Conservation (phyloP, 2,329 filamentous ascomycete species). For the Cadophora sp. region DNA sequence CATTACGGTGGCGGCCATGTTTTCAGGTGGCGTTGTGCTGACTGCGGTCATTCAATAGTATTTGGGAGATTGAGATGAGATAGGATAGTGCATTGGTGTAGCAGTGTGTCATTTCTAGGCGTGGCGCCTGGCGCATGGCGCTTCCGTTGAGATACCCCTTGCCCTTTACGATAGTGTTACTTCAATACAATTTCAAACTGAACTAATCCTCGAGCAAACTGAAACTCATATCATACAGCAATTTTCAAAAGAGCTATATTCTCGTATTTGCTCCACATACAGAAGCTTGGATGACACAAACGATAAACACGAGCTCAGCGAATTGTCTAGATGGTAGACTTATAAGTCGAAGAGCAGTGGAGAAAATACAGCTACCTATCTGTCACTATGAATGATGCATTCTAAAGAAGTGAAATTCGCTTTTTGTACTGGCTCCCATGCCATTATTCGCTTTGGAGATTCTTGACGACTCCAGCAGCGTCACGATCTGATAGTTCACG, state of each 20-base stretch:
- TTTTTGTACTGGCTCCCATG: too few species aligned
- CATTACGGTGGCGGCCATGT: slow-evolving; percentile 64
- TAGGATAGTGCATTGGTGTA: background rate
- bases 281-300: too few species aligned
- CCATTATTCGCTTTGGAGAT: background rate
- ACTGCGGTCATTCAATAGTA: background rate
- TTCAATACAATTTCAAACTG: background rate
- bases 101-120: too few species aligned
- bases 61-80: background rate
- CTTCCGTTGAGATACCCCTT: background rate
- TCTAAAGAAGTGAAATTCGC: too few species aligned
- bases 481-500: background rate
- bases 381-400: too few species aligned
- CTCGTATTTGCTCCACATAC: too few species aligned
- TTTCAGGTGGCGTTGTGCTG: slow-evolving; percentile 55
- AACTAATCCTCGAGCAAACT: background rate
- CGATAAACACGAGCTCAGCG: too few species aligned
- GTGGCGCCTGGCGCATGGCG: background rate
- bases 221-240: background rate
- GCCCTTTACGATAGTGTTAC: background rate
- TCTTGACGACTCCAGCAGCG: background rate
- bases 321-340: too few species aligned
- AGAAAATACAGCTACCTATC: too few species aligned
- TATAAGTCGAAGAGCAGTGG: too few species aligned
- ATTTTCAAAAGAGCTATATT: background rate